Evolutionary conservation across 345 rosid species (phyloP), one percentile per base, ranked within the genome.

Genomic region (Corymbia maculata): DNA sequence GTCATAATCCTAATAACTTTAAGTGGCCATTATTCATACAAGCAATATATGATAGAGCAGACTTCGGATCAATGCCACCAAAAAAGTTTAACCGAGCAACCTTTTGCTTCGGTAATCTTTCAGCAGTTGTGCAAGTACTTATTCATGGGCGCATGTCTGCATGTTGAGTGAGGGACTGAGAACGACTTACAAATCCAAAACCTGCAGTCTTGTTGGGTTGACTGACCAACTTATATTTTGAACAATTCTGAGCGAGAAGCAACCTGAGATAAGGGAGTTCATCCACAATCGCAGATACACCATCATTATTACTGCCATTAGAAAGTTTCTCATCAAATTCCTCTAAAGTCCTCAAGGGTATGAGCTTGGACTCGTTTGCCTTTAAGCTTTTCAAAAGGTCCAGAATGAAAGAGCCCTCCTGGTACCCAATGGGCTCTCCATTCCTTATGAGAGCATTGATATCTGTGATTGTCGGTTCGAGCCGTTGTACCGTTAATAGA

Each of bases 261-360:
- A 92, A 30, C 52, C 85, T 91, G 49, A 87, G 84, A 47, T 57
- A 92, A 26, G 91, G 89, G 5, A 89, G 68, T 59, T 91, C 93
- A 6, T 92, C 93, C 51, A 93, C 89, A 47, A 92, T 91, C 11
- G 93, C 94, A 15, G 86, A 86, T 64, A 90, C 90, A 7, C 92
- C 92, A 42, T 88, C 93, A 85, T 87, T 88, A 47, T 30, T 36
- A 50, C 89, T 90, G 59, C 93, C 93, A 22, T 61, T 87, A 6
- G 88, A 45, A 17, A 91, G 88, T 7, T 88, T 51, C 8, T 88
- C 45, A 10, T 86, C 13, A 28, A 52, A 89, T 26, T 89, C 92
- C 75, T 36, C 52, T 16, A 49, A 9, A 51, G 88, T 55, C 11
- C 12, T 3, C 53, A 85, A 51, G 45, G 44, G 44, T 57, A 1